A percentile compares a stretch with the other conserved stretches of the same genome.
Evolutionary conservation across 805 yeast genomes (phyloP).

Genomic region (Diddensiella santjacobensis): DNA sequence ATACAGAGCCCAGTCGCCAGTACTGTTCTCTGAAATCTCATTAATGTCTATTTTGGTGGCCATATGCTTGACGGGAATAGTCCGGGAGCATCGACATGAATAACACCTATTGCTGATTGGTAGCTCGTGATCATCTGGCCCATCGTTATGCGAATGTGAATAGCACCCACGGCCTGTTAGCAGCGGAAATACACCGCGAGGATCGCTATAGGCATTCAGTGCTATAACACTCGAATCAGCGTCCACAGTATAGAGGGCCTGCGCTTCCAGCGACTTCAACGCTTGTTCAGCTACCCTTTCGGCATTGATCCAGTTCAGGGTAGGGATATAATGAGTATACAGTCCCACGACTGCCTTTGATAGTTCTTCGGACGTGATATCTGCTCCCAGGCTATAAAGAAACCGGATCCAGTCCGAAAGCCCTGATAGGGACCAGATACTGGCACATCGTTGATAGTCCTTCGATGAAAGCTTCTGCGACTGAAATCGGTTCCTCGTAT

Average conservation of each 20-base stretch:
- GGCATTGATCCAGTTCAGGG: constrained; percentile 30
- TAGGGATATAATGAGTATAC: constrained; percentile 27
- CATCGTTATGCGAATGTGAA: constrained; percentile 20
- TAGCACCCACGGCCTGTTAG: constrained; percentile 36
- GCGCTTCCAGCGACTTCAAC: constrained; percentile 24
- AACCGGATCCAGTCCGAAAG: constrained; percentile 20
- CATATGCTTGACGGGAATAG: constrained; percentile 14
- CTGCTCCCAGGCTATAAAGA: constrained; percentile 7
- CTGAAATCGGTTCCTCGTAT: constrained; percentile 15
- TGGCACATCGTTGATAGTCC: constrained; percentile 21
- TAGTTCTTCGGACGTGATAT: constrained; percentile 19
- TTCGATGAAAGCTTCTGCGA: constrained; percentile 19
- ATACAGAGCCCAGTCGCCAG: constrained; percentile 27
- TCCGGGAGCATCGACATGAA: constrained; percentile 27
- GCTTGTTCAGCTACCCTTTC: constrained; percentile 30
- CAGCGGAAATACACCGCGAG: constrained; percentile 34
- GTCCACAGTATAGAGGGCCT: constrained; percentile 20
- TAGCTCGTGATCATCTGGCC: constrained; percentile 5
- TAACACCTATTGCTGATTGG: constrained; percentile 26
- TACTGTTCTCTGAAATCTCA: constrained; percentile 18
- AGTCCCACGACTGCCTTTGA: constrained; percentile 22
- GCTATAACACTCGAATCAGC: constrained; percentile 13
- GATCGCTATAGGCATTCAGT: constrained; percentile 1
- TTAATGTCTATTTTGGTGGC: constrained; percentile 16
- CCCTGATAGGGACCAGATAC: constrained; percentile 20